Conservation (phyloP, 225 moss, liverwort and hornwort species). For the Ulota crispa region DNA sequence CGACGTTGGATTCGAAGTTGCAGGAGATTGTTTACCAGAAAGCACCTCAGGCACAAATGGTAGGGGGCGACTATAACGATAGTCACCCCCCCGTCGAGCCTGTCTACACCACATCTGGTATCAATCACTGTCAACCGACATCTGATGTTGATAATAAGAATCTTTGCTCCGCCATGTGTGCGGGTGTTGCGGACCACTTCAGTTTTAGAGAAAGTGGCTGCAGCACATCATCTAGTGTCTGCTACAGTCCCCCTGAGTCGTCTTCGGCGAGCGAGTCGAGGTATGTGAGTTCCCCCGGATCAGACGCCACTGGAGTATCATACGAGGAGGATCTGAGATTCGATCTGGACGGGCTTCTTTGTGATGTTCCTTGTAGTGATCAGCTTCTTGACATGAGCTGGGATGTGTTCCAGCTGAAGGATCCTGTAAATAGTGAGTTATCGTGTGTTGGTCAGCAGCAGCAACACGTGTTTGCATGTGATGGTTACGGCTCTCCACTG, state of each 20-base stretch:
- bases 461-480: neutral
- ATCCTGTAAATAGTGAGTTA: constrained; percentile 3
- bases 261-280: constrained; percentile 48
- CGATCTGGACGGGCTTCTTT: constrained; percentile 30
- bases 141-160: neutral
- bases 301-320: constrained; percentile 12
- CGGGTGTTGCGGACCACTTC: constrained; percentile 41
- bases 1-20: constrained; percentile 70
- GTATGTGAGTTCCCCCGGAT: constrained; percentile 39
- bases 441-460: constrained; percentile 18
- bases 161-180: neutral
- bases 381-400: constrained; percentile 46
- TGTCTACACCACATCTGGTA: constrained; percentile 22
- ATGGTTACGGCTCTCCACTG: constrained; percentile 2
- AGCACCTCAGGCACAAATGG: constrained; percentile 42
- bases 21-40: constrained; percentile 70
- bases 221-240: constrained; percentile 46
- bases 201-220: constrained; percentile 50
- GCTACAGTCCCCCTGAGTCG: constrained; percentile 35
- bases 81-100: constrained; percentile 44
- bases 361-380: constrained; percentile 10
- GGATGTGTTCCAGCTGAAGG: constrained; percentile 21
- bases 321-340: constrained; percentile 10
- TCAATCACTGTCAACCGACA: neutral
- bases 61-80: constrained; percentile 35